These are phyloP conservation scores for Cardamine chenopodiifolia DNA, from an alignment of 345 rosid genomes.

Conservation along the genomic window DNA sequence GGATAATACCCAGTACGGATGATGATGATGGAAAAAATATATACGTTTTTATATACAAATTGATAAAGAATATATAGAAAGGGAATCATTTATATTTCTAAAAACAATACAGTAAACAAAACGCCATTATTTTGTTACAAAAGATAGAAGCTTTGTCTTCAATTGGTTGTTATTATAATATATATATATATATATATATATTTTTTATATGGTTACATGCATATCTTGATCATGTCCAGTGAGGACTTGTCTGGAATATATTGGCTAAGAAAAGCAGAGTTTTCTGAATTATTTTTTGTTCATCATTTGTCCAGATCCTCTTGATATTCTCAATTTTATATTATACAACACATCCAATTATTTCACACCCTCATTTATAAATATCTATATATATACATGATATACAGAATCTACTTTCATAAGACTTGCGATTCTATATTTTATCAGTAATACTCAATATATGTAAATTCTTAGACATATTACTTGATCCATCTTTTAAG, in stretches of 20 bases:
- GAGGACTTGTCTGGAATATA: conserved; percentile 45
- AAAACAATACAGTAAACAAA: conserved; percentile 27
- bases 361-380: conserved; percentile 6
- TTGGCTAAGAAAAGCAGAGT: conserved; percentile 11
- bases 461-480: not conserved
- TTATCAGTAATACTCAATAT: not conserved
- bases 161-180: conserved; percentile 19
- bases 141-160: conserved; percentile 42
- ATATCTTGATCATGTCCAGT: conserved; percentile 44
- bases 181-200: not conserved
- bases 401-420: conserved; percentile 18
- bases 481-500: not conserved
- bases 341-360: conserved; percentile 30
- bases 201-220: conserved; percentile 32
- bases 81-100: conserved; percentile 31
- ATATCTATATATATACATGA: not conserved
- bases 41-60: conserved; percentile 2
- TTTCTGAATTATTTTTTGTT: conserved; percentile 11
- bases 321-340: conserved; percentile 32
- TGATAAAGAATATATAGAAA: not conserved
- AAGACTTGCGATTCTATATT: conserved; percentile 11
- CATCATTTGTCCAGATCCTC: conserved; percentile 37
- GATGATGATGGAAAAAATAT: conserved; percentile 25
- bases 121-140: conserved; percentile 18
- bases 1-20: conserved; percentile 41